Evolutionary conservation across 805 yeast species (phyloP), one percentile per base, ranked within the genome.

Genomic region (Hanseniaspora mollemarum): DNA sequence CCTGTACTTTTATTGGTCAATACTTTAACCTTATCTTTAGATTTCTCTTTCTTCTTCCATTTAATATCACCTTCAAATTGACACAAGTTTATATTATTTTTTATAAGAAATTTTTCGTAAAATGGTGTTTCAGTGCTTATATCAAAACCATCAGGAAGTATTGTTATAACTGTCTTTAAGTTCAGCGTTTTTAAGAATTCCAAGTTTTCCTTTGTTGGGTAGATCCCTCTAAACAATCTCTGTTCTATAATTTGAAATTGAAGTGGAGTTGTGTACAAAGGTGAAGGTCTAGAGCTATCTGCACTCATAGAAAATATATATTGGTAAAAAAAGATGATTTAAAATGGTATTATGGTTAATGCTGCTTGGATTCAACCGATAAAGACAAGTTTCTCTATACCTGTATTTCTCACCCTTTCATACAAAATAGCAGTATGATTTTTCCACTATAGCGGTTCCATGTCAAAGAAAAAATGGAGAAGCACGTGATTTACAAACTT

Each of bases 201-300:
- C 54, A 76, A 71, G 60, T 87, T 88, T 51, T 80, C 73, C 43
- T 78, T 77, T 48, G 92, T 73, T 1, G 97, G 97, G 58, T 83
- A 85, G 1, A 94, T 82, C 0, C 97, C 97, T 42, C 97, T 67
- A 59, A 80, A 83, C 3, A 90, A 67, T 44, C 74, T 70, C 1
- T 83, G 77, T 58, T 82, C 85, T 2, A 88, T 77, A 15, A 77
- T 71, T 45, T 80, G 78, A 64, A 83, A 92, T 53, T 87, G 72
- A 54, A 88, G 69, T 1, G 98, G 97, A 0, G 95, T 86, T 0
- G 80, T 80, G 26, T 51, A 51, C 13, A 46, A 22, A 13, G 51
- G 32, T 4, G 52, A 41, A 13, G 43, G 3, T 22, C 31, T 36
- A 9, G 29, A 28, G 24, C 22, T 37, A 22, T 36, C n/a, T 13